A percentile compares a stretch with the other conserved stretches of the same genome.
These are phyloP conservation scores for Russula earlei DNA, from an alignment of 768 basidiomycete genomes.

Conservation along the genomic window DNA sequence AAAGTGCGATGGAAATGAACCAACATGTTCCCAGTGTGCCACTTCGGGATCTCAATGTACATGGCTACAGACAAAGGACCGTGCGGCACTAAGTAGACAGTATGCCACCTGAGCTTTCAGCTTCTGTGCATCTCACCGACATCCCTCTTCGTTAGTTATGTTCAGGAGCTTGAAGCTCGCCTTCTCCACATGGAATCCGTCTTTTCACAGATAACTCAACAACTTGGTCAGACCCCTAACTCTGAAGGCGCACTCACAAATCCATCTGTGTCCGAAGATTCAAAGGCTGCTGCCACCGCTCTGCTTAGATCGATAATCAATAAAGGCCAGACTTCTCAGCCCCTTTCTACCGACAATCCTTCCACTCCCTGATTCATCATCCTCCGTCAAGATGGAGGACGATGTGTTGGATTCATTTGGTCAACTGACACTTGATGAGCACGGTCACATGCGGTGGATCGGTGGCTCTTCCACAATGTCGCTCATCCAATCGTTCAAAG, in stretches of 20 bases:
- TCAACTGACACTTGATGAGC: slow-evolving; percentile 80
- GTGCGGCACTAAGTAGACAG: slow-evolving; percentile 85
- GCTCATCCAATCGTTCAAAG: slow-evolving; percentile 78
- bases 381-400: slow-evolving; percentile 52
- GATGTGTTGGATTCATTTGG: slow-evolving; percentile 81
- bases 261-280: slow-evolving; percentile 8
- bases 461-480: slow-evolving; percentile 90
- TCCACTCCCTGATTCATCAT: slow-evolving; percentile 30
- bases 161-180: slow-evolving; percentile 83
- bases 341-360: slow-evolving; percentile 17
- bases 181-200: slow-evolving; percentile 81
- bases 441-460: slow-evolving; percentile 88
- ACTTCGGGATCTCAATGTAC: slow-evolving; percentile 70
- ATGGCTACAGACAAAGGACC: slow-evolving; percentile 87
- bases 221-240: slow-evolving; percentile 48
- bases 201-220: slow-evolving; percentile 76
- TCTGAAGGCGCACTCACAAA: slow-evolving; percentile 17
- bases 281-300: slow-evolving; percentile 16
- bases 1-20: slow-evolving; percentile 84
- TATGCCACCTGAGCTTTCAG: slow-evolving; percentile 33
- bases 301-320: slow-evolving; percentile 23
- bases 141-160: slow-evolving; percentile 46
- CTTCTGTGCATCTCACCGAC: slow-evolving; percentile 14
- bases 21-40: slow-evolving; percentile 75
- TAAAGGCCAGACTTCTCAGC: slow-evolving; percentile 16